These are phyloP conservation scores for Solanum okadae DNA, from an alignment of 257 asterid genomes.

Conservation along the genomic window DNA sequence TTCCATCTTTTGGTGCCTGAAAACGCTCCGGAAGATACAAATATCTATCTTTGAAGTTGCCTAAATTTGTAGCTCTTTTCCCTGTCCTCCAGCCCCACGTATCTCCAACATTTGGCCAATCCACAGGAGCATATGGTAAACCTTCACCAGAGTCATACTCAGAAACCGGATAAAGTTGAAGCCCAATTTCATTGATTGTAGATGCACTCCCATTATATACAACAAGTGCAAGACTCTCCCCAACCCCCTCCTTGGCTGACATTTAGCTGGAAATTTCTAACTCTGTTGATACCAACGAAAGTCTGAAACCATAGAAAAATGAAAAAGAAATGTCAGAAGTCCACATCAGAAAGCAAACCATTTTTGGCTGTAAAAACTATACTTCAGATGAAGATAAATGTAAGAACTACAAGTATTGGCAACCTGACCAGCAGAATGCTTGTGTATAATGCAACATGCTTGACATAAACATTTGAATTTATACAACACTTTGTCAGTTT, in stretches of 20 bases:
- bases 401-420: not conserved
- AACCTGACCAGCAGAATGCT: not conserved
- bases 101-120: slow-evolving; percentile 87
- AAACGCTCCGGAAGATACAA: slow-evolving; percentile 46
- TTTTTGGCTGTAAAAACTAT: too few species aligned
- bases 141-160: slow-evolving; percentile 42
- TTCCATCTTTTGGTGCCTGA: not conserved
- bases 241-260: slow-evolving; percentile 6
- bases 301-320: not conserved
- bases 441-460: not conserved
- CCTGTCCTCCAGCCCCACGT: slow-evolving; percentile 71
- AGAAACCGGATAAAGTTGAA: slow-evolving; percentile 10
- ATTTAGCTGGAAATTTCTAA: not conserved
- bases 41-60: slow-evolving; percentile 55
- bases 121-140: not conserved
- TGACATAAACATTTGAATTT: not conserved
- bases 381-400: not conserved
- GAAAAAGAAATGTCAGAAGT: not conserved
- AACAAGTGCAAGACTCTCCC: slow-evolving; percentile 29
- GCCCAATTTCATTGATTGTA: too few species aligned
- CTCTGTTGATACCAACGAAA: not conserved
- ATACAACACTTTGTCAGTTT: too few species aligned
- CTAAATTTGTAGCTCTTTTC: slow-evolving; percentile 35
- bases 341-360: not conserved
- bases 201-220: too few species aligned